A percentile compares a stretch with the other conserved stretches of the same genome.
phyloP scores from a whole-genome alignment of 2,329 filamentous ascomycete species.

The Eutypa lata region DNA sequence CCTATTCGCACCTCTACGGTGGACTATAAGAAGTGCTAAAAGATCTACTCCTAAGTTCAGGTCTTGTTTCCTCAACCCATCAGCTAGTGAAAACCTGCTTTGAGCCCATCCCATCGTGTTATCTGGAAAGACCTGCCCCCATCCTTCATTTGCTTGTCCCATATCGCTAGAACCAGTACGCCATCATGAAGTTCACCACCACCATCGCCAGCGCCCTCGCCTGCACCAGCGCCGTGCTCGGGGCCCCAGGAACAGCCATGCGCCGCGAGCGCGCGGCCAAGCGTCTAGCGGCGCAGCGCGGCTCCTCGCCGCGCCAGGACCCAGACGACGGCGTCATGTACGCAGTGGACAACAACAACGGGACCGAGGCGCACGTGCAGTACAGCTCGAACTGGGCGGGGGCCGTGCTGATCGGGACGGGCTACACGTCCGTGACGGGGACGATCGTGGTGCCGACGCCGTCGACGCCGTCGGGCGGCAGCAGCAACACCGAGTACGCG shows the following conservation, averaged over 20 bases:
- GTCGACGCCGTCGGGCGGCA: constrained; percentile 34
- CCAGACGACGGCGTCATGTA: constrained; percentile 20
- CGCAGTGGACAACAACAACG: constrained; percentile 22
- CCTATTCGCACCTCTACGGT: too few species aligned
- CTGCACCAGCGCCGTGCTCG: constrained; percentile 38
- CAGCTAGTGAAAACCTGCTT: too few species aligned
- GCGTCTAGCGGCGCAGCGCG: constrained; percentile 22
- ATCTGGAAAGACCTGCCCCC: too few species aligned
- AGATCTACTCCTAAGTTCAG: too few species aligned
- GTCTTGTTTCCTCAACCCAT: too few species aligned
- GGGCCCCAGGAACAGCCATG: constrained; percentile 41
- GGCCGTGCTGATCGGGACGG: constrained; percentile 48
- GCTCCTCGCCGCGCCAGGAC: constrained; percentile 25
- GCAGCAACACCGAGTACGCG: constrained; percentile 35
- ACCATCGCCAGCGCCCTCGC: constrained; percentile 33
- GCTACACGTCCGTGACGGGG: constrained; percentile 51
- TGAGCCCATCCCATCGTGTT: too few species aligned
- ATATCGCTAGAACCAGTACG: too few species aligned
- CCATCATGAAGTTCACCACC: constrained; percentile 49
- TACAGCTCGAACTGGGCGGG: constrained; percentile 61
- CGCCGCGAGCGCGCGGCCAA: constrained; percentile 33
- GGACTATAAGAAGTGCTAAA: too few species aligned
- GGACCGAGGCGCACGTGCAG: constrained; percentile 38
- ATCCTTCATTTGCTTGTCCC: too few species aligned
- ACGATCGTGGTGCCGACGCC: constrained; percentile 52